Base-by-base conservation (phyloP, 2,329 filamentous ascomycete species). In the Penicillium sp. region DNA sequence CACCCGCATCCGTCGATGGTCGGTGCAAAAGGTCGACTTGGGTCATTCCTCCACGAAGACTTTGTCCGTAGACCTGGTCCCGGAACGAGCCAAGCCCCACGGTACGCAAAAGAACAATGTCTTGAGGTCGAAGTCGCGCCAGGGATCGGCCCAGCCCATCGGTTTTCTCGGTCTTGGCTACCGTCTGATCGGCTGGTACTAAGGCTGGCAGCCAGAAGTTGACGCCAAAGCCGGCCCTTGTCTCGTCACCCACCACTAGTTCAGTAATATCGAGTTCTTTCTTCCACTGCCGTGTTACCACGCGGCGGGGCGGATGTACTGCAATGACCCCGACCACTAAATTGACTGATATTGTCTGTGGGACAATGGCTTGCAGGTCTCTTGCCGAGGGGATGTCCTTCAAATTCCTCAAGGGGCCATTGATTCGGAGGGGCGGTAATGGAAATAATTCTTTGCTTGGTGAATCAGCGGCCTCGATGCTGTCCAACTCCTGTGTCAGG, bases 201-300 rank as follows among this genome's bases (percentile, higher is more conserved):
- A 18, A 40, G n/a, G 29, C 26, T 29, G 49, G 75, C 1, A 96
- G 77, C 93, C 93, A 97, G 70, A 96, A 91, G 2, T 89, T 92
- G 53, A 97, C 80, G 26, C 82, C 85, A 73, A 97, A 96, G 2
- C 88, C 89, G 0, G 89, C 84, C 60, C 82, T 84, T 0, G 92
- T 96, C 49, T 96, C 89, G 70, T 97, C 93, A 5, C 89, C 92
- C 1, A 97, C 85, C 1, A 92, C 78, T 2, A 94, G 73, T 71
- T 96, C 91, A 40, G 93, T 77, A 3, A 96, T 80, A 6, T 89
- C 83, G 49, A 87, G 80, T 42, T 79, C 73, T 56, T 74, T 75
- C 51, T 75, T 78, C 66, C 77, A 78, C 6, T 79, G 78, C 11
- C 75, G 73, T 0, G 92, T 90, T 27, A 79, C 82, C 20, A 96